Conservation (phyloP, 2,329 filamentous ascomycete genomes). For the Penicillium palitans region DNA sequence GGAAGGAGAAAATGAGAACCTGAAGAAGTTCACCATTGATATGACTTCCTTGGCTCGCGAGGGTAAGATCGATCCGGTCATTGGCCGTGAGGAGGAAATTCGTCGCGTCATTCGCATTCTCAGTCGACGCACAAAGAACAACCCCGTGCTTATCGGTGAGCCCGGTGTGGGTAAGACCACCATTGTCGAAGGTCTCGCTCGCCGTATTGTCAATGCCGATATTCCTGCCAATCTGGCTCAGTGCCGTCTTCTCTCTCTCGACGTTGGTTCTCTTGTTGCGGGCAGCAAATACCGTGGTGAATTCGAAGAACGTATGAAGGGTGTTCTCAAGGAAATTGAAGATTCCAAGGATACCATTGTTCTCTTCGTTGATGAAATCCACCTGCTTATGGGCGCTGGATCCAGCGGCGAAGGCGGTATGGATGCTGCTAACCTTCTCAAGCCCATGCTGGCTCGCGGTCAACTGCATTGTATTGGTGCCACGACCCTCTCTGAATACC, state of each 20-base stretch:
- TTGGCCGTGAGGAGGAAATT: conserved; percentile 95
- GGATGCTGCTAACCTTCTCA: conserved; percentile 96
- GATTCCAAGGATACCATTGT: conserved; percentile 96
- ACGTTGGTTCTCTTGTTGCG: conserved; percentile 91
- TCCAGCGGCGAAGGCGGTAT: conserved; percentile 94
- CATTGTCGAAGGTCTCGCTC: conserved; percentile 91
- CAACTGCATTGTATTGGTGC: conserved; percentile 98
- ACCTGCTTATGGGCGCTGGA: conserved; percentile 96
- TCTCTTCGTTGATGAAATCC: conserved; percentile 97
- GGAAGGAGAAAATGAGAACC: conserved; percentile 88
- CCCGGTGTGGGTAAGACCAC: conserved; percentile 98
- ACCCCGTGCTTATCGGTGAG: conserved; percentile 95
- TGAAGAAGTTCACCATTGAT: conserved; percentile 98
- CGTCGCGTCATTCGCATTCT: conserved; percentile 87
- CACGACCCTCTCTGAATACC: conserved; percentile 90
- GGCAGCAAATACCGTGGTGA: conserved; percentile 98
- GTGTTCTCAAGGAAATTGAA: conserved; percentile 93
- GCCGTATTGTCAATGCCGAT: conserved; percentile 93
- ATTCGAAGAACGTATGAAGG: conserved; percentile 99
- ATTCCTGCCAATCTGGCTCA: conserved; percentile 92
- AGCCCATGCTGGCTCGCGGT: conserved; percentile 95
- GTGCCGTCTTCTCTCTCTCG: conserved; percentile 90
- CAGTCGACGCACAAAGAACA: conserved; percentile 95
- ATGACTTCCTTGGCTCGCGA: conserved; percentile 96
- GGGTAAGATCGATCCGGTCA: conserved; percentile 97